Evolutionary conservation across 805 yeast genomes (phyloP), one percentile per base, ranked within the genome.

Genomic region (Teunomyces atbi): DNA sequence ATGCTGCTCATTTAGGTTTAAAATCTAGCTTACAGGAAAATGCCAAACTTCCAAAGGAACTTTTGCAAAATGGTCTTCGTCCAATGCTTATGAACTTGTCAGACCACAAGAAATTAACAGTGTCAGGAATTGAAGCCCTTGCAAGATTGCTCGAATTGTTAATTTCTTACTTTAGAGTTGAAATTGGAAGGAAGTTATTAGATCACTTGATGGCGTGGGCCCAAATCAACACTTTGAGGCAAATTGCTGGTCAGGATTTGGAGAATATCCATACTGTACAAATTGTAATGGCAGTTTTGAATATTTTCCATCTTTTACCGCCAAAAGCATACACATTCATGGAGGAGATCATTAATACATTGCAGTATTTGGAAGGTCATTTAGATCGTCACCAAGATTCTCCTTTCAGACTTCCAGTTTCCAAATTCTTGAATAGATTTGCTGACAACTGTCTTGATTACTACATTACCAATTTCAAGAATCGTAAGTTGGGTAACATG

Each of bases 151-250:
- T 94, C 35, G 97, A 92, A 59, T 71, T 95, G 18, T 71, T 94
- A 53, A 90, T 92, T 29, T 89, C 95, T 3, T 92, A 94, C 59
- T 94, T 94, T 74, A 86, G 95, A 62, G 97, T 95, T 15, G 99
- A 94, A 63, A 92, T 94, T 54, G 99, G 99, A 27, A 79, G 90
- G 42, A 94, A 94, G 58, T 69, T 94, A 43, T 75, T 95, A 27
- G 98, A 94, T 60, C 99, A 94, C 65, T 73, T 94, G 53, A 86
- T 84, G 79, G 96, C 97, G 0, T 91, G 97, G 96, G 96, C 97
- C 0, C 91, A 88, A 56, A 89, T 94, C 2, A 79, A 80, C 23
- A 79, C 87, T 1, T 65, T 95, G 33, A 82, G 89, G 46, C 81
- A 83, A 51, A 78, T 88, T 36, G 84, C 97, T 0, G 83, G 84